A percentile compares a stretch with the other conserved stretches of the same genome.
Conservation (phyloP, 1,284 basidiomycete species). For the Cryptococcus amylolentus region DNA sequence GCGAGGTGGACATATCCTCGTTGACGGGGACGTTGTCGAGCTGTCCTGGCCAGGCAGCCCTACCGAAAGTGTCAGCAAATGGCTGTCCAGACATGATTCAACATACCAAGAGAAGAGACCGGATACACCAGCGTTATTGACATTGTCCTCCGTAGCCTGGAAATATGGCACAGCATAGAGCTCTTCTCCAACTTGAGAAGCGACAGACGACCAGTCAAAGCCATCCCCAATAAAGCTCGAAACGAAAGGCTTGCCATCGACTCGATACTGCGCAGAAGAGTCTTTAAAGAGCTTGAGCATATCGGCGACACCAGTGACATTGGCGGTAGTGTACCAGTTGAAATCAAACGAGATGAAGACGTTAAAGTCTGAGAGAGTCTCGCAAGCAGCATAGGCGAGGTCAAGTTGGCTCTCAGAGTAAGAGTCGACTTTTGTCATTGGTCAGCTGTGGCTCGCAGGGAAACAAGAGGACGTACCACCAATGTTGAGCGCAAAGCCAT, state of each 20-base stretch:
- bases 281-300: conserved; percentile 32
- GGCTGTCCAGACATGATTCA: not conserved
- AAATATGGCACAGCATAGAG: conserved; percentile 44
- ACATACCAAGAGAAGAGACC: conserved; percentile 47
- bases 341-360: conserved; percentile 50
- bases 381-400: conserved; percentile 41
- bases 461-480: conserved; percentile 11
- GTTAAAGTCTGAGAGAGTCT: conserved; percentile 29
- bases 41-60: conserved; percentile 44
- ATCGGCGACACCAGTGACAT: conserved; percentile 20
- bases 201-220: conserved; percentile 37
- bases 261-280: conserved; percentile 31
- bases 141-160: conserved; percentile 27
- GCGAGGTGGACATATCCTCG: conserved; percentile 23
- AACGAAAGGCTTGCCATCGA: conserved; percentile 43
- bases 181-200: conserved; percentile 22
- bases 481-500: conserved; percentile 49
- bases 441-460: too few relatives aligned
- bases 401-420: conserved; percentile 42
- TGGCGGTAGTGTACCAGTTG: conserved; percentile 39
- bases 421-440: conserved; percentile 16
- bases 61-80: not conserved
- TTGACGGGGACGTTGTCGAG: conserved; percentile 38
- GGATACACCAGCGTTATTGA: conserved; percentile 23
- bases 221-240: conserved; percentile 48